phyloP scores from a whole-genome alignment of 495 filamentous ascomycete genomes.

The Aspergillus baeticus region DNA sequence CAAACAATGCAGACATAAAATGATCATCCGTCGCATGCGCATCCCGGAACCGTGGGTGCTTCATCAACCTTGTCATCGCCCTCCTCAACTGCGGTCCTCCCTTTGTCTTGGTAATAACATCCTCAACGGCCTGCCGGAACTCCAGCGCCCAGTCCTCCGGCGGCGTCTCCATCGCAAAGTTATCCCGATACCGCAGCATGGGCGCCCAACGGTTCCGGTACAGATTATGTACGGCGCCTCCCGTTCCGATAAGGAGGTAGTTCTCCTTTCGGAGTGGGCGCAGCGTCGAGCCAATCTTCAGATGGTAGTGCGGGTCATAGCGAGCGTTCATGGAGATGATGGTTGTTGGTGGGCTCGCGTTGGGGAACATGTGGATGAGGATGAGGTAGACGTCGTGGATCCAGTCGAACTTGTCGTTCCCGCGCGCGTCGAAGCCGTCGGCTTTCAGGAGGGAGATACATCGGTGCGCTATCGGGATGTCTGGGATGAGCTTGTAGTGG shows the following conservation, averaged over 20 bases:
- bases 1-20: constrained; percentile 59
- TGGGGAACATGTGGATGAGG: constrained; percentile 62
- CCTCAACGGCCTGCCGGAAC: constrained; percentile 59
- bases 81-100: constrained; percentile 44
- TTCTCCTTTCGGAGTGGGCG: constrained; percentile 48
- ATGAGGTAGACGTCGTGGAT: constrained; percentile 66
- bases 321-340: constrained; percentile 57
- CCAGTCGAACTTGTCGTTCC: constrained; percentile 56
- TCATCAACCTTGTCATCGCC: constrained; percentile 57
- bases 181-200: constrained; percentile 59
- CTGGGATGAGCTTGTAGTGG: constrained; percentile 54
- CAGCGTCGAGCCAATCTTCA: constrained; percentile 52
- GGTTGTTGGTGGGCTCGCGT: constrained; percentile 54
- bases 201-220: constrained; percentile 61
- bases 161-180: constrained; percentile 55
- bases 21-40: constrained; percentile 66
- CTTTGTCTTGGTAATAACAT: constrained; percentile 48
- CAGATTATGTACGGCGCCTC: constrained; percentile 63
- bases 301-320: constrained; percentile 61
- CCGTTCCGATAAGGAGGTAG: constrained; percentile 58
- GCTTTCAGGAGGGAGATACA: constrained; percentile 43
- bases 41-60: constrained; percentile 57
- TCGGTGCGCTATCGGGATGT: constrained; percentile 44
- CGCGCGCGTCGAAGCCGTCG: constrained; percentile 49
- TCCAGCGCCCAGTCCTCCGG: constrained; percentile 56